These are phyloP conservation scores for Medakamo hakoo DNA, from an alignment of 139 green algal species.

Conservation along the genomic window DNA sequence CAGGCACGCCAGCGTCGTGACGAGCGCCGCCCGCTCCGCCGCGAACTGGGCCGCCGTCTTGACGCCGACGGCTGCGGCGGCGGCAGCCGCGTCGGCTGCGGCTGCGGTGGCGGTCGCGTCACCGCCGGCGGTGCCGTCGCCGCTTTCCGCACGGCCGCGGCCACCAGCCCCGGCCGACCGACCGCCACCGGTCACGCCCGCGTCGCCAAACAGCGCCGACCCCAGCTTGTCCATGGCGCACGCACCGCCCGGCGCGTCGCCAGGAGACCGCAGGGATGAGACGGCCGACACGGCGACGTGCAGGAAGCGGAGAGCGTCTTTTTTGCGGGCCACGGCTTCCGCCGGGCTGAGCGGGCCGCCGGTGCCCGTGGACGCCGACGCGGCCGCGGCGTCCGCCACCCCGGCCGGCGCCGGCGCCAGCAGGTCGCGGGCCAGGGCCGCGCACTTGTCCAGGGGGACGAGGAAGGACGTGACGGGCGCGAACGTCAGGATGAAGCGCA, in stretches of 20 bases:
- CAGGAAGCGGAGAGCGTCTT: background rate
- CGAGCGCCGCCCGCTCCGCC: constrained; percentile 46
- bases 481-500: constrained; percentile 92
- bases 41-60: constrained; percentile 77
- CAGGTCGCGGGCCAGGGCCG: constrained; percentile 10
- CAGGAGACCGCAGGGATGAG: background rate
- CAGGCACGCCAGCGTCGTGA: constrained; percentile 25
- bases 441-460: constrained; percentile 77
- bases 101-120: background rate
- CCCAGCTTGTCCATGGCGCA: background rate
- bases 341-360: background rate
- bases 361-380: background rate
- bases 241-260: background rate
- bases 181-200: too few relatives aligned
- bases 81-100: background rate
- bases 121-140: background rate
- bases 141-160: too few relatives aligned
- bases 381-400: background rate
- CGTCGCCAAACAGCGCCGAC: background rate
- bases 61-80: constrained; percentile 34
- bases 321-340: background rate
- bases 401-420: background rate
- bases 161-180: too few relatives aligned
- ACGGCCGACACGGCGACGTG: background rate
- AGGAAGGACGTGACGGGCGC: constrained; percentile 76